Evolutionary conservation across 352 stramenopile genomes (phyloP).

Genomic region (Pythium folliculosum): DNA sequence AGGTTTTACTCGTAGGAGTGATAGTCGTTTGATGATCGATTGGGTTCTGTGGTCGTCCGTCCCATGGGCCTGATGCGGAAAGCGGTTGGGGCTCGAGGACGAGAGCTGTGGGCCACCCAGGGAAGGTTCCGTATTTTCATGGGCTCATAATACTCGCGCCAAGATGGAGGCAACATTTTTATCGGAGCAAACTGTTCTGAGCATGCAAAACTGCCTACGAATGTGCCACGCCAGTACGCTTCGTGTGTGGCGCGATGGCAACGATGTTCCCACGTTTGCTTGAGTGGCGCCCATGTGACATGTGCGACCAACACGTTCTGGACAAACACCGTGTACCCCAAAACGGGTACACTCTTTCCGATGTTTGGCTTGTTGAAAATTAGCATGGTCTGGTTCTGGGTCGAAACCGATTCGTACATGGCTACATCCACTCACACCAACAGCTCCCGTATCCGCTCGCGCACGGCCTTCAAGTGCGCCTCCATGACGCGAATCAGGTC

Average conservation of each 20-base stretch:
- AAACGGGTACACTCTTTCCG: neutral
- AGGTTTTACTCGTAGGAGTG: conserved; percentile 23
- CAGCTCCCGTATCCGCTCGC: conserved; percentile 28
- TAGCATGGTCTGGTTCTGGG: neutral
- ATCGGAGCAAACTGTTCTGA: neutral
- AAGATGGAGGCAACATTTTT: neutral
- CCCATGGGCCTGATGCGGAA: conserved; percentile 12
- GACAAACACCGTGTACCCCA: neutral
- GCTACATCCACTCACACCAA: conserved; percentile 15
- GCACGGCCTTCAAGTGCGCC: conserved; percentile 21
- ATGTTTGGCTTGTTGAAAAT: neutral
- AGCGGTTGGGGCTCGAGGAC: conserved; percentile 14
- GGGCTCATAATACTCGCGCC: neutral
- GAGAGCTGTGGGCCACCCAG: conserved; percentile 11
- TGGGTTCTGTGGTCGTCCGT: conserved; percentile 26
- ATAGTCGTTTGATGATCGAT: conserved; percentile 29
- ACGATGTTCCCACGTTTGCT: neutral
- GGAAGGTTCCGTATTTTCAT: neutral
- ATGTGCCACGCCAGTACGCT: neutral
- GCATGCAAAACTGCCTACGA: neutral
- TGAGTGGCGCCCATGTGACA: neutral
- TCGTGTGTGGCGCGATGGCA: neutral
- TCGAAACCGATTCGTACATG: conserved; percentile 1
- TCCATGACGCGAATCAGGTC: conserved; percentile 24
- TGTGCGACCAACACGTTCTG: conserved; percentile 1